phyloP scores from a whole-genome alignment of 176 grass and related monocot species.

The Luzula sylvatica region DNA sequence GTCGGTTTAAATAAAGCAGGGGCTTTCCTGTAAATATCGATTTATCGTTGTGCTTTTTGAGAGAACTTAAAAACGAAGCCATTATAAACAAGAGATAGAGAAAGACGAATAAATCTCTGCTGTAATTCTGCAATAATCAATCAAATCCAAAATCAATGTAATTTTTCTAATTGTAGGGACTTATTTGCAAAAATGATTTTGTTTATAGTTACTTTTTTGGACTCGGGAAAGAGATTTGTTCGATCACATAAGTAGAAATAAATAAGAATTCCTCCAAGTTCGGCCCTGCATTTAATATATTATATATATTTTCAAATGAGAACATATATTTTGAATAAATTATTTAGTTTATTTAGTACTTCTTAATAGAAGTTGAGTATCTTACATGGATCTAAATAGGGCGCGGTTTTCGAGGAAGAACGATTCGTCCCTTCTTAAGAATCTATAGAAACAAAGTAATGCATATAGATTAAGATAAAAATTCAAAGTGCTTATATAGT shows the following conservation, averaged over 20 bases:
- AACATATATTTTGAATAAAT: background rate
- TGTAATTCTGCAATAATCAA: constrained; percentile 46
- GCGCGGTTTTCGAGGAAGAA: constrained; percentile 73
- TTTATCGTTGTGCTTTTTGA: constrained; percentile 70
- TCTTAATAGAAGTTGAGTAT: too few species aligned
- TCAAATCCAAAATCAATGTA: constrained; percentile 9
- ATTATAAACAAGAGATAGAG: constrained; percentile 66
- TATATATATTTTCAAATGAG: background rate
- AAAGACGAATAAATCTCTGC: constrained; percentile 59
- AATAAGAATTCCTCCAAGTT: constrained; percentile 50
- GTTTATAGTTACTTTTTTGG: constrained; percentile 47
- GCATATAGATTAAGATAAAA: background rate
- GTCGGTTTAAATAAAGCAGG: constrained; percentile 62
- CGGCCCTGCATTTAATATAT: constrained; percentile 38
- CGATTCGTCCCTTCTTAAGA: constrained; percentile 67
- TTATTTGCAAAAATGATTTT: constrained; percentile 7
- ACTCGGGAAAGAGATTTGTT: constrained; percentile 69
- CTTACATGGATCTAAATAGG: constrained; percentile 76
- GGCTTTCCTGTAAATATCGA: constrained; percentile 65
- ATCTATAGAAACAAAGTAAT: constrained; percentile 27
- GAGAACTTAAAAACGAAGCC: constrained; percentile 50
- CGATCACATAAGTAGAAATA: constrained; percentile 89
- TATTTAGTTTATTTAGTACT: background rate
- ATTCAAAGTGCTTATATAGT: background rate
- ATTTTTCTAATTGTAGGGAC: constrained; percentile 10